Percentiles rank a stretch among this genome's conserved stretches.
phyloP scores from a whole-genome alignment of 306 rosid genomes.

The Sechiopsis laciniata region DNA sequence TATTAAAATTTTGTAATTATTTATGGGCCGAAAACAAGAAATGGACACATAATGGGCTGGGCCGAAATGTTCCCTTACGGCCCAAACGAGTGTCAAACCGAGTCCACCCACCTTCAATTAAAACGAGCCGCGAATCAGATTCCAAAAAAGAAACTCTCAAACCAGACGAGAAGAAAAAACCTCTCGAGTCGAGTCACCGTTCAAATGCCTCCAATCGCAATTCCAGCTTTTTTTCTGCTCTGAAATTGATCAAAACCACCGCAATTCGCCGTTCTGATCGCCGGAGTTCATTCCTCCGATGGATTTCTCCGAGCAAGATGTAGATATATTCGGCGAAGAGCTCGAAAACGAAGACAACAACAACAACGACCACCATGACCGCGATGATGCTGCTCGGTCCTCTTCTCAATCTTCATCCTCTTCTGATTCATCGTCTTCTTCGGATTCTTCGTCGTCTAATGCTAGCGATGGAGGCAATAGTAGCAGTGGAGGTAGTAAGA shows the following conservation, averaged over 20 bases:
- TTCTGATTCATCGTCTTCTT: conserved; percentile 48
- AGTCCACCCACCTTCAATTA: conserved; percentile 11
- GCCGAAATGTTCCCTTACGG: neutral
- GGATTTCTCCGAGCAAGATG: conserved; percentile 73
- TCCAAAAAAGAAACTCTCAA: neutral
- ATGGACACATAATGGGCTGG: neutral
- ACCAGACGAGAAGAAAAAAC: neutral
- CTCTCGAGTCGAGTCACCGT: neutral
- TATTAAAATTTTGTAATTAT: no score
- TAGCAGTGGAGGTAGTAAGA: conserved; percentile 35
- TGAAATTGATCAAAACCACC: neutral
- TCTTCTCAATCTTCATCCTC: conserved; percentile 58
- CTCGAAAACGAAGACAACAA: conserved; percentile 34
- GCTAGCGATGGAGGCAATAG: conserved; percentile 41
- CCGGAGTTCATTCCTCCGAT: conserved; percentile 22
- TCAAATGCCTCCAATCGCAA: neutral
- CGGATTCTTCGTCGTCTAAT: conserved; percentile 56
- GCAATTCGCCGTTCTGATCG: conserved; percentile 2
- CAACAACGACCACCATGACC: conserved; percentile 24
- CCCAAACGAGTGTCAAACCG: neutral
- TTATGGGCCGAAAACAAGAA: no score
- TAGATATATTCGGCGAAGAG: conserved; percentile 67
- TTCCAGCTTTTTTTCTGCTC: neutral
- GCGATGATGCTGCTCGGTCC: conserved; percentile 49
- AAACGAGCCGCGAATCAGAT: conserved; percentile 9